Base-by-base conservation (phyloP, 768 basidiomycete species). In the Amanita rubescens region DNA sequence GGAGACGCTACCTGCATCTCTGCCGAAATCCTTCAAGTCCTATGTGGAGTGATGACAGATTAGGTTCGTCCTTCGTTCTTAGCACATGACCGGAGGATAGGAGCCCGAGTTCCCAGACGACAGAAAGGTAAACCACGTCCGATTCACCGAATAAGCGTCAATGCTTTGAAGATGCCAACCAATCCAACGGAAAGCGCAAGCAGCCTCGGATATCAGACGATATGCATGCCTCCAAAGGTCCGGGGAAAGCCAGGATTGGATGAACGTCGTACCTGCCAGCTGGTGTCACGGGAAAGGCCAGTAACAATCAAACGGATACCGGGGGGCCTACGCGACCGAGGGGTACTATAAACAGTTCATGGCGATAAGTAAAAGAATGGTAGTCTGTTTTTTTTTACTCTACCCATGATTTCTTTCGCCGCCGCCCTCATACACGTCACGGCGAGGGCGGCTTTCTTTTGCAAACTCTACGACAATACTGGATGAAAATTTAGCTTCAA, bases 11-110 rank as follows among this genome's bases (percentile, higher is more conserved):
- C 92, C 94, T 47, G 90, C 90, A 63, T 92, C 86, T 57, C 95
- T 90, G 60, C 94, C 95, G 57, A 94, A 97, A 66, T 98, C 95
- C 71, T 98, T 98, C 67, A 98, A 75, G 67, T 98, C 95, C 95
- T 98, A 77, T 63, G 67, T 63, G 70, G 65, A 69, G 70, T 60
- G 69, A 68, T 65, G 66, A 71, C 65, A 63, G 57, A 71, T 78
- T 62, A 77, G 74, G 69, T 68, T 67, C 67, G 65, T 68, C 70
- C 67, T 58, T 66, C 66, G 62, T 34, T 50, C 25, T 55, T 57
- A 62, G 57, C 52, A 62, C 58, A 65, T 56, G 63, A 54, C 57
- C 57, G 56, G 59, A 57, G 46, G 58, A 52, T 54, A 57, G 58
- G 54, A 49, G 62, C 50, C 60, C 53, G 57, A 58, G 57, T 20